Evolutionary conservation across 495 filamentous ascomycete species (phyloP).

Genomic region (Oidiodendron maius): DNA sequence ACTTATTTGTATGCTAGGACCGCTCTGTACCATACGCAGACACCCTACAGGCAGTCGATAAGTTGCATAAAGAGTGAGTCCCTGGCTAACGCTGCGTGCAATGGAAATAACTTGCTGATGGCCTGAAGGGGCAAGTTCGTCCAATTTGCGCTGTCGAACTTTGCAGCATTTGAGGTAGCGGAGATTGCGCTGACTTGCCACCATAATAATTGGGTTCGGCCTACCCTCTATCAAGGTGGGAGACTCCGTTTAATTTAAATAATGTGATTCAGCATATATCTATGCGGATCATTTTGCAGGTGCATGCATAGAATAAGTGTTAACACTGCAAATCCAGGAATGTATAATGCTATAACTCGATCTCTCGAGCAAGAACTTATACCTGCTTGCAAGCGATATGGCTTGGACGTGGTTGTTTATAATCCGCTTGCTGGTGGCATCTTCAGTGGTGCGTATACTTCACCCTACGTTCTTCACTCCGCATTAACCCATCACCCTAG

Average conservation of each 20-base stretch:
- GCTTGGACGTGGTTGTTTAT: conserved; percentile 85
- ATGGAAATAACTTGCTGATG: background rate
- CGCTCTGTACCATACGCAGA: conserved; percentile 71
- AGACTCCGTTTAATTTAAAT: conserved; percentile 9
- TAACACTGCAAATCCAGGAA: conserved; percentile 28
- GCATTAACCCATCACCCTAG: conserved; percentile 20
- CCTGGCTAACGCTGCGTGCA: background rate
- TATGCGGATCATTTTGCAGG: too few relatives aligned
- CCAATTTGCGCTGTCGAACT: conserved; percentile 76
- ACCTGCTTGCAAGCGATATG: conserved; percentile 74
- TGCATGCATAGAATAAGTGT: too few relatives aligned
- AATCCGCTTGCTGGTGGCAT: conserved; percentile 84
- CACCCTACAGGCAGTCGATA: conserved; percentile 69
- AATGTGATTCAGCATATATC: too few relatives aligned
- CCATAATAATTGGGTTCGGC: conserved; percentile 67
- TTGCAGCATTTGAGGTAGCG: conserved; percentile 84
- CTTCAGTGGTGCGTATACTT: conserved; percentile 67
- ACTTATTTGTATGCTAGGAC: conserved; percentile 36
- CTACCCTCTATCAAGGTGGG: conserved; percentile 55
- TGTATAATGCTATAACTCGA: conserved; percentile 72
- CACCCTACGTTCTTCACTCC: background rate
- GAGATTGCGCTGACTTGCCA: conserved; percentile 81
- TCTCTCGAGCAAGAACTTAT: conserved; percentile 77
- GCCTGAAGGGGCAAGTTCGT: conserved; percentile 66
- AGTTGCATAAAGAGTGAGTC: conserved; percentile 63